Conservation (phyloP, 2,329 filamentous ascomycete species). For the Tolypocladium pustulatum region DNA sequence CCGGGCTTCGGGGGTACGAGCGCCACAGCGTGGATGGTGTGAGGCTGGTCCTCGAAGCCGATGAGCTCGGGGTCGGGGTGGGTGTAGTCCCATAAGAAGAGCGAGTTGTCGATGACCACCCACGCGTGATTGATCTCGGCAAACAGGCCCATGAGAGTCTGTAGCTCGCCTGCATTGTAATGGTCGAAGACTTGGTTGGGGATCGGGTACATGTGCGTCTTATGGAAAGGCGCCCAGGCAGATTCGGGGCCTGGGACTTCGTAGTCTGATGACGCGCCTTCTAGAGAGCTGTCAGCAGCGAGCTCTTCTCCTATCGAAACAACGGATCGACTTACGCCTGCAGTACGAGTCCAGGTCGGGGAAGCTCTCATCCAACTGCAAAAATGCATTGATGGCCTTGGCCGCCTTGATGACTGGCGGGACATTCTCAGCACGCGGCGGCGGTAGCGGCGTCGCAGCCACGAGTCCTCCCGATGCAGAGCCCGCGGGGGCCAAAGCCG, state of each 20-base stretch:
- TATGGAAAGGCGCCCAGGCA: constrained; percentile 84
- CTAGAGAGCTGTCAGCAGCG: constrained; percentile 34
- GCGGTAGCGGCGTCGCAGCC: constrained; percentile 24
- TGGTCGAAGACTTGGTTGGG: constrained; percentile 89
- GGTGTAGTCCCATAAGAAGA: constrained; percentile 98
- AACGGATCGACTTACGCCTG: constrained; percentile 53
- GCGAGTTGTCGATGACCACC: constrained; percentile 88
- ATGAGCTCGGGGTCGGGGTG: constrained; percentile 83
- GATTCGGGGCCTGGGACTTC: constrained; percentile 58
- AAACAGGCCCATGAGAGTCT: constrained; percentile 91
- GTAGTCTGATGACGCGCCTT: constrained; percentile 87
- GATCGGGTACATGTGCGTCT: constrained; percentile 75
- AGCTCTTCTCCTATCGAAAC: background rate
- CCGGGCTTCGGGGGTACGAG: constrained; percentile 74
- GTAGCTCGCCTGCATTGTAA: constrained; percentile 77
- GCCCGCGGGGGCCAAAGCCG: constrained; percentile 9
- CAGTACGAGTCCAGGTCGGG: constrained; percentile 86
- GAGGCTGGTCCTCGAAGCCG: constrained; percentile 79
- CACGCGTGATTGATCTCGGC: constrained; percentile 91
- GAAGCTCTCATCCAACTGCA: constrained; percentile 68
- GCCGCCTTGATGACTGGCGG: constrained; percentile 72
- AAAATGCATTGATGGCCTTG: constrained; percentile 68
- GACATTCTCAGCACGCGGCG: constrained; percentile 36
- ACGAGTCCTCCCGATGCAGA: constrained; percentile 16
- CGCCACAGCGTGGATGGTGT: constrained; percentile 85